Conservation (phyloP, 345 rosid species). For the Zanthoxylum bungeanum region DNA sequence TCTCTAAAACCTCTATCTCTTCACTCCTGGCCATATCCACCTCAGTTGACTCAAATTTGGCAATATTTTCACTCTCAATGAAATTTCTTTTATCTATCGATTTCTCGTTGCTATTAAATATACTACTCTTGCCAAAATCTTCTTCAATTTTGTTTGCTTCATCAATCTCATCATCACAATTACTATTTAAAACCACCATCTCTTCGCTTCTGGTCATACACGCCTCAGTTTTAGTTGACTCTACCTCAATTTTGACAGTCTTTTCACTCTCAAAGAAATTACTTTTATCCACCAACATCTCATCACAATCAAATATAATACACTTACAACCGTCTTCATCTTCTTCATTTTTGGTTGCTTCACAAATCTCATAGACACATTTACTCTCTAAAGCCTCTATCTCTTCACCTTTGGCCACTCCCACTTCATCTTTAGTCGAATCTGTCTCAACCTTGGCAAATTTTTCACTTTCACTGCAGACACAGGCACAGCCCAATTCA, state of each 20-base stretch:
- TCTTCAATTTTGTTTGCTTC: not conserved
- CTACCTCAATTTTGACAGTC: conserved; percentile 1
- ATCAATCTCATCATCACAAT: not conserved
- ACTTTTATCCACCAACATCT: not conserved
- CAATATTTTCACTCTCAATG: not conserved
- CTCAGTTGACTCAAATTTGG: not conserved
- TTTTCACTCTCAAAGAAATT: not conserved
- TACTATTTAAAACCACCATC: conserved; percentile 12
- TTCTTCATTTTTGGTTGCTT: not conserved
- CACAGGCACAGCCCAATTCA: not conserved
- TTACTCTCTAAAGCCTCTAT: conserved; percentile 9
- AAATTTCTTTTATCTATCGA: not conserved
- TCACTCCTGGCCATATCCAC: not conserved
- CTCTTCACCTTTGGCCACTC: conserved; percentile 2
- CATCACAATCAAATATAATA: not conserved
- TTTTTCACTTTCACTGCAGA: not conserved
- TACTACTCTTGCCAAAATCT: conserved; percentile 3
- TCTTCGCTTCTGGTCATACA: not conserved
- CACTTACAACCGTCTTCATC: conserved; percentile 2
- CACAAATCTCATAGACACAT: not conserved
- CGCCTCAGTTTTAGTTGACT: not conserved
- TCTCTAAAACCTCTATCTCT: conserved; percentile 16
- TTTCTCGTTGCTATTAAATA: not conserved
- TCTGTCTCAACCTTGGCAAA: conserved; percentile 3
- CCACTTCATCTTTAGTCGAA: not conserved